phyloP scores from a whole-genome alignment of 192 early-diverging fungal species.

The Coemansia sp. region DNA sequence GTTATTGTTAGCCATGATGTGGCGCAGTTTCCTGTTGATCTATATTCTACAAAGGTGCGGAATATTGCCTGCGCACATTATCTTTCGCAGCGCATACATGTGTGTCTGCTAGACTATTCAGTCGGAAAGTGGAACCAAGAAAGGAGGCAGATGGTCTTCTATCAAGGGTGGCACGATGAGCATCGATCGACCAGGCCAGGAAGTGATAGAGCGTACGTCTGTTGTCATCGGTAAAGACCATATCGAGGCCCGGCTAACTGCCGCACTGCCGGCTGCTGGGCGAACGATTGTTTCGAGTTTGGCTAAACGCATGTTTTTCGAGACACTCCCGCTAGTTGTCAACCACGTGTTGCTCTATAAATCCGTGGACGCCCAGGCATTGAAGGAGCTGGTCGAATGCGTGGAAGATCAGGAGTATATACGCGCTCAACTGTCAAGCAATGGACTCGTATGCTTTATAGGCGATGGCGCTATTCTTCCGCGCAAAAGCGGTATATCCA shows the following conservation, averaged over 20 bases:
- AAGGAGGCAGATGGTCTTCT: slow-evolving; percentile 23
- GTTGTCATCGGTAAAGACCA: slow-evolving; percentile 21
- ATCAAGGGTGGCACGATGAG: slow-evolving; percentile 40
- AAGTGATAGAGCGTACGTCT: slow-evolving; percentile 57
- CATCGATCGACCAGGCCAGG: slow-evolving; percentile 56
- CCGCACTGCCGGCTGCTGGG: slow-evolving; percentile 53
- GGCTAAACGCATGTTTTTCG: slow-evolving; percentile 46
- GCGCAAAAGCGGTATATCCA: slow-evolving; percentile 52
- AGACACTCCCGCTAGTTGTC: slow-evolving; percentile 42
- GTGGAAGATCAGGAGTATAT: slow-evolving; percentile 57
- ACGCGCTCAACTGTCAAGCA: slow-evolving; percentile 31
- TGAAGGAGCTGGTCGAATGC: slow-evolving; percentile 37
- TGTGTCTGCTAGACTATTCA: slow-evolving; percentile 6
- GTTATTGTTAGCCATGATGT: slow-evolving; percentile 34
- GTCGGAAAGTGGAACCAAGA: background rate
- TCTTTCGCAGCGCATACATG: slow-evolving; percentile 31
- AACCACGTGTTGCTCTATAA: slow-evolving; percentile 24
- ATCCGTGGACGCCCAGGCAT: slow-evolving; percentile 16
- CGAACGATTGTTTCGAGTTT: slow-evolving; percentile 46
- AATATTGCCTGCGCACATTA: slow-evolving; percentile 49
- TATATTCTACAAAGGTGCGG: slow-evolving; percentile 29
- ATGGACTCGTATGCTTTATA: slow-evolving; percentile 53
- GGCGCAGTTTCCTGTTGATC: slow-evolving; percentile 31
- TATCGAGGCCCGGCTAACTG: slow-evolving; percentile 53
- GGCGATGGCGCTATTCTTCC: slow-evolving; percentile 58